A percentile compares a stretch with the other conserved stretches of the same genome.
Conservation (phyloP, 2,329 filamentous ascomycete species). For the Gaeumannomyces sp. region DNA sequence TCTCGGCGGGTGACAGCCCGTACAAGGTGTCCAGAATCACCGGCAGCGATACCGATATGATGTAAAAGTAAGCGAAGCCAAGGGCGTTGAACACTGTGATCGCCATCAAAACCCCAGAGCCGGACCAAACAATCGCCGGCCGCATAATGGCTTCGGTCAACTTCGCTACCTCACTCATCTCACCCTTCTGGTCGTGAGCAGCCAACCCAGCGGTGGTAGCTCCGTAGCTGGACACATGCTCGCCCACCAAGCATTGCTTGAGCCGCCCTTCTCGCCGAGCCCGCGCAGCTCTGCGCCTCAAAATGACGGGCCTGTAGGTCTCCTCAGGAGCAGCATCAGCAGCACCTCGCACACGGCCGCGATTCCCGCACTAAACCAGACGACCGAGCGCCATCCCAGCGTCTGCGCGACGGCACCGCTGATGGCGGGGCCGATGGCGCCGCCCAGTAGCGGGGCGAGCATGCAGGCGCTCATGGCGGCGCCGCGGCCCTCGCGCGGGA, state of each 20-base stretch:
- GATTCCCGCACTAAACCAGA: slow-evolving; percentile 24
- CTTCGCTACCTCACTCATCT: slow-evolving; percentile 26
- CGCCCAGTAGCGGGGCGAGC: slow-evolving; percentile 25
- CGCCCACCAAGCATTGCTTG: not conserved
- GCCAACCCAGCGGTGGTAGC: slow-evolving; percentile 28
- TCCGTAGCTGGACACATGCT: not conserved
- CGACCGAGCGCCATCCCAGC: slow-evolving; percentile 28
- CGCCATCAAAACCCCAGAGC: slow-evolving; percentile 36
- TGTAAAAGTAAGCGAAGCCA: slow-evolving; percentile 46
- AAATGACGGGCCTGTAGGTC: slow-evolving; percentile 37
- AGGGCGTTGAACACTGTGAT: slow-evolving; percentile 40
- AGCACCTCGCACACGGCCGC: slow-evolving; percentile 18
- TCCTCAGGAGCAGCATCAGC: slow-evolving; percentile 24
- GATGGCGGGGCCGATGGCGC: slow-evolving; percentile 24
- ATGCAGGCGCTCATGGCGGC: slow-evolving; percentile 36
- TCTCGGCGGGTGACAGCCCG: slow-evolving; percentile 41
- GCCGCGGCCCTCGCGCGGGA: slow-evolving; percentile 48
- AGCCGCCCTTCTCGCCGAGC: not conserved
- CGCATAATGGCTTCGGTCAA: slow-evolving; percentile 40
- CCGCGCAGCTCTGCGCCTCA: slow-evolving; percentile 23
- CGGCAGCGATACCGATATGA: slow-evolving; percentile 47
- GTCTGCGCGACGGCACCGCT: slow-evolving; percentile 26
- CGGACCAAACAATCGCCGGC: slow-evolving; percentile 40
- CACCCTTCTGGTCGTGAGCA: slow-evolving; percentile 32
- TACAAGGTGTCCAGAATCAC: slow-evolving; percentile 43